A percentile compares a stretch with the other conserved stretches of the same genome.
Evolutionary conservation across 225 moss, liverwort and hornwort species (phyloP).

Genomic region (Antitrichia curtipendula): DNA sequence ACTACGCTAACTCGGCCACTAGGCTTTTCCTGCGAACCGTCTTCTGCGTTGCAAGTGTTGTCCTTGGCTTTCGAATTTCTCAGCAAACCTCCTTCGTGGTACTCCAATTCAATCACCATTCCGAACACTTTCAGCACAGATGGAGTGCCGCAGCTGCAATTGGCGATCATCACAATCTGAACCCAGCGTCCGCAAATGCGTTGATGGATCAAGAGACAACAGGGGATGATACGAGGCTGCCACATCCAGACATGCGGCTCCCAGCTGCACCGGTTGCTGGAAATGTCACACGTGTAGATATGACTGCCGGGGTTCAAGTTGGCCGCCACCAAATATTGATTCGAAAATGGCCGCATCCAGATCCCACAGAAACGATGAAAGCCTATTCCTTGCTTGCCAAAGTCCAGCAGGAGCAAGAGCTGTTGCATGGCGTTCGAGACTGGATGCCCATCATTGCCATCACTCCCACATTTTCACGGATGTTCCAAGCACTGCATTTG

Average conservation of each 20-base stretch:
- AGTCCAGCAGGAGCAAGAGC: conserved; percentile 63
- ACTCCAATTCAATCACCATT: background rate
- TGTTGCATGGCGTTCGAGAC: conserved; percentile 26
- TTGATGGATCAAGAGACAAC: background rate
- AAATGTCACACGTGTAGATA: background rate
- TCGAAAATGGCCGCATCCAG: conserved; percentile 78
- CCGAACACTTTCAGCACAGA: background rate
- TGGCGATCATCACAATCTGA: background rate
- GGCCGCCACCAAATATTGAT: conserved; percentile 73
- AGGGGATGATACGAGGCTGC: background rate
- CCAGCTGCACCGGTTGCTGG: background rate
- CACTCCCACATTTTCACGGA: conserved; percentile 70
- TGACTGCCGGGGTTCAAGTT: conserved; percentile 50
- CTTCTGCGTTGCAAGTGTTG: conserved; percentile 53
- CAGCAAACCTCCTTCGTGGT: conserved; percentile 29
- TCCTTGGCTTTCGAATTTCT: conserved; percentile 71
- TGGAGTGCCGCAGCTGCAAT: background rate
- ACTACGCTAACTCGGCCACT: conserved; percentile 7
- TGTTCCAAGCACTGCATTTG: conserved; percentile 74
- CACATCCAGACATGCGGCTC: conserved; percentile 12
- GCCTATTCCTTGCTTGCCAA: conserved; percentile 49
- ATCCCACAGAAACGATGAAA: conserved; percentile 49
- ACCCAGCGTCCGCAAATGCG: background rate
- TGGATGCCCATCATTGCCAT: conserved; percentile 60
- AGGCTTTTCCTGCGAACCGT: conserved; percentile 34